Base-by-base conservation (phyloP, 805 yeast species). In the Gaillardinia entomophila region DNA sequence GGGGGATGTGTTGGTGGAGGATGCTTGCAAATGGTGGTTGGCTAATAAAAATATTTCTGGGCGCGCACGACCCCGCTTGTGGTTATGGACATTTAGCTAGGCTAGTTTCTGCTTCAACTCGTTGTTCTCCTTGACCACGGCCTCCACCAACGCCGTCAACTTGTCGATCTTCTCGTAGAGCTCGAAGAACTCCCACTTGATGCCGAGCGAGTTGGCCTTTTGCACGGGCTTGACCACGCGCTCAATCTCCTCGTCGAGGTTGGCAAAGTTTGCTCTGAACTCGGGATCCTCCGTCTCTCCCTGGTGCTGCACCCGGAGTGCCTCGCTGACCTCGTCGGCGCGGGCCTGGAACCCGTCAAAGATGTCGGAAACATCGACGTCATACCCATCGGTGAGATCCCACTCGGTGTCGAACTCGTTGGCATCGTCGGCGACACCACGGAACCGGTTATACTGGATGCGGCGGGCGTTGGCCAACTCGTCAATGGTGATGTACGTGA, bases 301-400 rank as follows among this genome's bases (percentile, higher is more conserved):
- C 18, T 68, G 63, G 20, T 68, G 60, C 49, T 83, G 92, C 7
- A 59, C 55, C 32, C 65, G 55, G 18, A 79, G 40, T 31, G 55
- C 60, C 29, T 54, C 51, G 17, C 46, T 43, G 14, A 64, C 52
- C 30, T 66, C 74, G 23, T 62, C 62, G 38, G 62, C 48, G 16
- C 66, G 44, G 34, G 57, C 62, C 35, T 62, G 55, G 31, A 66
- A 55, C 2, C 62, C 64, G 26, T 61, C 68, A 60, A 60, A 53
- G 15, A 63, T 54, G 20, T 37, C 35, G 6, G 41, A 41, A n/a
- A 47, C 49, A 19, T 60, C 66, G n/a, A 44, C 59, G 18, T 55
- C 55, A 41, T 53, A 85, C 0, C 95, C 95, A 55, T 85, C 95
- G 6, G 81, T 73, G 43, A 86, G 64, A 42, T 82, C 86, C 95